Percentiles rank a stretch among this genome's conserved stretches.
phyloP scores from a whole-genome alignment of 176 grass and related monocot genomes.

The Puya raimondii region DNA sequence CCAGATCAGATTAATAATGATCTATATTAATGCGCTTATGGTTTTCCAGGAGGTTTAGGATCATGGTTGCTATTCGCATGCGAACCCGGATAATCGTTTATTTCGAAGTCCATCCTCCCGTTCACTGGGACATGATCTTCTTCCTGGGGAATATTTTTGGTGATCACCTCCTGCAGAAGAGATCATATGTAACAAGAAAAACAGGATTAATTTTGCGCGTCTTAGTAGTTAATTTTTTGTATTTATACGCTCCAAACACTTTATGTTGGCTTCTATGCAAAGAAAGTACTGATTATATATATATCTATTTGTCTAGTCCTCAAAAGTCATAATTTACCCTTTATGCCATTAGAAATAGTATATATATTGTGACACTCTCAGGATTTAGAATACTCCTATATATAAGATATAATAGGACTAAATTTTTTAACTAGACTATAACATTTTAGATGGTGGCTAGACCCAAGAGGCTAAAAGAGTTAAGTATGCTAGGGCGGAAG shows the following conservation, averaged over 20 bases:
- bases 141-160: slow-evolving; percentile 2
- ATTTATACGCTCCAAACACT: neutral
- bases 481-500: too few relatives aligned
- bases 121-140: neutral
- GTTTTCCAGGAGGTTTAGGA: slow-evolving; percentile 39
- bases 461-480: too few relatives aligned
- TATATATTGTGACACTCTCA: too few relatives aligned
- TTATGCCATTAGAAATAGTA: too few relatives aligned
- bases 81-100: slow-evolving; percentile 57
- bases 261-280: too few relatives aligned
- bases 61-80: slow-evolving; percentile 60
- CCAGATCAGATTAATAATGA: neutral
- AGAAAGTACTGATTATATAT: too few relatives aligned
- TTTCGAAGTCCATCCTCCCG: slow-evolving; percentile 49
- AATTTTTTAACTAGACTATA: too few relatives aligned
- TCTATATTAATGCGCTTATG: slow-evolving; percentile 3
- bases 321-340: too few relatives aligned
- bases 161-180: slow-evolving; percentile 10
- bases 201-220: neutral
- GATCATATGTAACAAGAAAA: neutral
- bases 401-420: too few relatives aligned
- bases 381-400: too few relatives aligned
- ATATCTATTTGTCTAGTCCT: too few relatives aligned
- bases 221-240: neutral
- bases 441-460: too few relatives aligned